Conservation (phyloP, 106 monocot genomes). For the Dendrobium chrysotoxum region DNA sequence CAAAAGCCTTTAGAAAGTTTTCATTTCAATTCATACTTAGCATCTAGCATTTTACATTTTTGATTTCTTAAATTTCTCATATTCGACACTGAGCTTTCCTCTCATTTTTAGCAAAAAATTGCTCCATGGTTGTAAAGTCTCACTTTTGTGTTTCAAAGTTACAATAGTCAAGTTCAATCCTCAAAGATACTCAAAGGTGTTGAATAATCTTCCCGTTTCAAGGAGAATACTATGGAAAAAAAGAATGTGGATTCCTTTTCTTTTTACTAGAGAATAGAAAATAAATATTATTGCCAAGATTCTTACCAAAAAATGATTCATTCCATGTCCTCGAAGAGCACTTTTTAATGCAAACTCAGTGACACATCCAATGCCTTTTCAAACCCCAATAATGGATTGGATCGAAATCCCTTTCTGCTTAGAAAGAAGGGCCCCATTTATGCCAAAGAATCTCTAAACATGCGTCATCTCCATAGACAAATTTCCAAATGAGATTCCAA, state of each 20-base stretch:
- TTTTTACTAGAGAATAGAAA: background rate
- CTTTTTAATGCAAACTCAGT: slow-evolving; percentile 14
- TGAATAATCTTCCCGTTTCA: background rate
- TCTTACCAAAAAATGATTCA: slow-evolving; percentile 7
- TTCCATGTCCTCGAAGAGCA: slow-evolving; percentile 9
- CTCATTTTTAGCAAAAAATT: slow-evolving; percentile 14
- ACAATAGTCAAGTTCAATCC: slow-evolving; percentile 1
- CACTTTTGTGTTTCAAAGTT: slow-evolving; percentile 11
- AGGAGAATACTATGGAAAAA: background rate
- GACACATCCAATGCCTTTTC: slow-evolving; percentile 4
- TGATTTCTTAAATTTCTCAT: slow-evolving; percentile 9
- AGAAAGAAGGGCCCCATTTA: background rate
- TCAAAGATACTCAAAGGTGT: background rate
- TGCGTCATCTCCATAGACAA: background rate
- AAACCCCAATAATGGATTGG: background rate
- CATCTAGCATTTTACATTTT: slow-evolving; percentile 2
- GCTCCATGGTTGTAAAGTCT: slow-evolving; percentile 12
- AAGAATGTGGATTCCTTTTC: no score
- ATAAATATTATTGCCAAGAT: background rate
- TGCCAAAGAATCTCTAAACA: background rate
- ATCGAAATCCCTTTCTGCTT: background rate
- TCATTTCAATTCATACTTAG: background rate
- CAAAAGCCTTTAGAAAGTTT: slow-evolving; percentile 1
- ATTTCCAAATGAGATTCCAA: background rate
- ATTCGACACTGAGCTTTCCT: slow-evolving; percentile 1